Evolutionary conservation across 1,139 yeast genomes (phyloP).

Genomic region (Hanseniaspora uvarum): DNA sequence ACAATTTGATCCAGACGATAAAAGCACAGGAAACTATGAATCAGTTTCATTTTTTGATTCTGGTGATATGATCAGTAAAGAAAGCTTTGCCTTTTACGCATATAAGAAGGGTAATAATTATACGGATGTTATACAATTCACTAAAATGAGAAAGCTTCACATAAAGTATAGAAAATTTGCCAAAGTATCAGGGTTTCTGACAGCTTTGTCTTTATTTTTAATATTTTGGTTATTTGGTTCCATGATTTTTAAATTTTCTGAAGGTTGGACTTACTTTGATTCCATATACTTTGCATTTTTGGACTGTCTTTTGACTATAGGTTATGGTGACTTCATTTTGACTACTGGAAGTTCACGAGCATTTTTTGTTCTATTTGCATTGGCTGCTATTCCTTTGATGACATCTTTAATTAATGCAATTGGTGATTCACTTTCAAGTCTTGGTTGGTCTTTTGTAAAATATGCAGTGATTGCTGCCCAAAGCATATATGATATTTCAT

Average conservation of each 20-base stretch:
- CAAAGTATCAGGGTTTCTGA: conserved; percentile 32
- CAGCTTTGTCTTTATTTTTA: conserved; percentile 41
- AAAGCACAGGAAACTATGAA: background rate
- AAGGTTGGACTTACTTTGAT: conserved; percentile 60
- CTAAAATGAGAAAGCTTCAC: conserved; percentile 18
- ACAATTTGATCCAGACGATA: conserved; percentile 17
- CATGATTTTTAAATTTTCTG: conserved; percentile 46
- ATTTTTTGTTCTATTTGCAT: conserved; percentile 68
- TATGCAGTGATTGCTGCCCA: background rate
- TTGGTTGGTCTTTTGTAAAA: conserved; percentile 27
- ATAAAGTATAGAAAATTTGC: conserved; percentile 9
- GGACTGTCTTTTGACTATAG: conserved; percentile 61
- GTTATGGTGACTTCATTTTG: conserved; percentile 73
- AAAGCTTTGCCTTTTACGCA: background rate
- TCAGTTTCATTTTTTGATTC: background rate
- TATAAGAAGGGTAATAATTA: conserved; percentile 4
- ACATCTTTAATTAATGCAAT: conserved; percentile 64
- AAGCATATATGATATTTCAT: conserved; percentile 7
- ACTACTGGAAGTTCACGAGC: conserved; percentile 52
- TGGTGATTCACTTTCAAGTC: conserved; percentile 47
- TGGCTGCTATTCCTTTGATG: conserved; percentile 78
- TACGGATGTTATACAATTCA: conserved; percentile 8
- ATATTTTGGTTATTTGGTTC: conserved; percentile 67
- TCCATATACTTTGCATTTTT: conserved; percentile 63
- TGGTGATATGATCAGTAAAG: background rate